Base-by-base conservation (phyloP, 2,329 filamentous ascomycete genomes). In the Exophiala dermatitidis region DNA sequence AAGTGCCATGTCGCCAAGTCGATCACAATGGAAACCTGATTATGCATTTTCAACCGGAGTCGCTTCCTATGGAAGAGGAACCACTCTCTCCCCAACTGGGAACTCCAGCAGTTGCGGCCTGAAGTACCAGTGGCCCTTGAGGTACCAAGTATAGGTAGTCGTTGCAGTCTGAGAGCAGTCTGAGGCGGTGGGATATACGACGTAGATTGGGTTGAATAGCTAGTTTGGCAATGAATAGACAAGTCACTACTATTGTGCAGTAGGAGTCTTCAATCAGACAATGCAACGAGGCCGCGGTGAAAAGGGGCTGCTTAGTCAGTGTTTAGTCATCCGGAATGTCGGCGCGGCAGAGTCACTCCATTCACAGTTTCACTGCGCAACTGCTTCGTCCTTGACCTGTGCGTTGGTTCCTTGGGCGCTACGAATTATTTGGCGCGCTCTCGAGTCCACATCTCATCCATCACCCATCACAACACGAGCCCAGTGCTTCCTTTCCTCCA, bases 281-380 rank as follows among this genome's bases (percentile, higher is more conserved):
- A 34, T 10, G 10, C 33, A 6, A 34, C 33, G 33, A 34, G 33
- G 33, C 33, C 12, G 19, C 5, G 38, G 38, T 26, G 12, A 4
- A 7, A 10, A 29, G 32, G 29, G 7, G 48, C 29, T 31, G 50
- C 50, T 53, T 44, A 53, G 50, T 53, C 50, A 53, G 9, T 31
- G 50, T 45, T 53, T 44, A 53, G 50, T 53, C 50, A 53, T 7
- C n/a, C 26, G 44, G 50, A 40, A 48, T 52, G 36, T 41, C 33
- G 12, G 33, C 19, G 19, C 19, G 19, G 19, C 19, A 19, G 19
- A 19, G 19, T 34, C 33, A 34, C 5, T 34, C 10, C 33, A 34
- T 34, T 34, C 10, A 19, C 19, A 19, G 19, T 19, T 26, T 34
- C 26, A 32, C 32, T 32, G 19, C 34, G 36, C 29, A 45, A 30